phyloP scores from a whole-genome alignment of 495 filamentous ascomycete genomes.

The Xylaria curta region DNA sequence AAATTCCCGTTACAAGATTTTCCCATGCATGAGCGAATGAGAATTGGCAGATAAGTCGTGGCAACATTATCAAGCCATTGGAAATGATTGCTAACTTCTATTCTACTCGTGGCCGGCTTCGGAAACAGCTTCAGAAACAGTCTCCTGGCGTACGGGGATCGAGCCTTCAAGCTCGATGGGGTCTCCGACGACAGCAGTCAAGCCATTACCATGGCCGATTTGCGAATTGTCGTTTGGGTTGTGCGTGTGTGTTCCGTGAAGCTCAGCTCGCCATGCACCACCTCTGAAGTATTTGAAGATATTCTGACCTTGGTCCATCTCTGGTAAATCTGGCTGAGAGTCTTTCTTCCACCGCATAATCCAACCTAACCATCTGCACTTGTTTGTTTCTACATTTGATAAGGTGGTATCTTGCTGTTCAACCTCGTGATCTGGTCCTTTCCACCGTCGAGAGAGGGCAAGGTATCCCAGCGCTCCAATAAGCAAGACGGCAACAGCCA shows the following conservation, averaged over 20 bases:
- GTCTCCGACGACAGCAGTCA: background rate
- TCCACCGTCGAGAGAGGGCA: background rate
- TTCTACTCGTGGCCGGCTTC: background rate
- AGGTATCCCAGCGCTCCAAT: background rate
- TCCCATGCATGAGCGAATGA: background rate
- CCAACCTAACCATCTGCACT: background rate
- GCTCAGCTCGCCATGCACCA: background rate
- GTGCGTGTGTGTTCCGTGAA: background rate
- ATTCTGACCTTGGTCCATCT: constrained; percentile 5
- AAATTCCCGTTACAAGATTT: background rate
- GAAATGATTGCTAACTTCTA: background rate
- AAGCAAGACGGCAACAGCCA: background rate
- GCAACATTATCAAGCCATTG: background rate
- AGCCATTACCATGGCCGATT: background rate
- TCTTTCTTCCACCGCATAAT: background rate
- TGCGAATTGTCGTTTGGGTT: background rate
- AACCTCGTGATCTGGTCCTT: background rate
- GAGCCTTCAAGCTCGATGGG: background rate
- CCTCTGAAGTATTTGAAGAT: background rate
- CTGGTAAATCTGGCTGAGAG: background rate
- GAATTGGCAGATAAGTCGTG: background rate
- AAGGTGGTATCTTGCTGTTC: background rate
- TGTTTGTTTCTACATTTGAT: background rate
- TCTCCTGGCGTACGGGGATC: background rate
- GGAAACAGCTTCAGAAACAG: background rate